Evolutionary conservation across 345 rosid genomes (phyloP).

Genomic region (Syzygium aromaticum): DNA sequence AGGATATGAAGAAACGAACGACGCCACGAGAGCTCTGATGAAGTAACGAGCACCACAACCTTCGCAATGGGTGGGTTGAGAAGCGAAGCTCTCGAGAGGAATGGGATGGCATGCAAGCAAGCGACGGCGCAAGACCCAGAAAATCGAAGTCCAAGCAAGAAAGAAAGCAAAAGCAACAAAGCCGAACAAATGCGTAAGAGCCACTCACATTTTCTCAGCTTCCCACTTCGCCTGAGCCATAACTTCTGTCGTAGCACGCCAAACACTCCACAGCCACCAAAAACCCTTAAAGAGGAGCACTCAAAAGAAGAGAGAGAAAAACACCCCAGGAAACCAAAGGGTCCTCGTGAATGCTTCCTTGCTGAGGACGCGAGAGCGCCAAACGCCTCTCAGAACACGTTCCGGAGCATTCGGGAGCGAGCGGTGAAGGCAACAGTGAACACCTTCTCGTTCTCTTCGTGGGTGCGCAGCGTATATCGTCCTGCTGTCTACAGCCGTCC

Average conservation of each 20-base stretch:
- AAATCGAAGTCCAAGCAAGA: background rate
- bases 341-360: background rate
- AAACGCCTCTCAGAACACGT: background rate
- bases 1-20: background rate
- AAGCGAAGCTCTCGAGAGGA: background rate
- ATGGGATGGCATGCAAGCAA: background rate
- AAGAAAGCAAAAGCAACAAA: background rate
- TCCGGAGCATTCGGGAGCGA: background rate
- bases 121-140: background rate
- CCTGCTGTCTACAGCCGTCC: background rate
- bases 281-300: background rate
- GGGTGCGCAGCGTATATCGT: background rate
- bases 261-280: background rate
- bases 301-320: background rate
- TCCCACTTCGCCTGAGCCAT: slow-evolving; percentile 36
- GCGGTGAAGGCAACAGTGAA: background rate
- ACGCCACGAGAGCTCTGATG: background rate
- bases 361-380: background rate
- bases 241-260: background rate
- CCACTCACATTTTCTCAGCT: slow-evolving; percentile 36
- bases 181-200: background rate
- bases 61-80: background rate
- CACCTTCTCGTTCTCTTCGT: background rate
- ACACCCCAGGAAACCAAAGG: background rate
- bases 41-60: background rate